Conservation (phyloP, 352 stramenopile species). For the Blastocystis sp. region DNA sequence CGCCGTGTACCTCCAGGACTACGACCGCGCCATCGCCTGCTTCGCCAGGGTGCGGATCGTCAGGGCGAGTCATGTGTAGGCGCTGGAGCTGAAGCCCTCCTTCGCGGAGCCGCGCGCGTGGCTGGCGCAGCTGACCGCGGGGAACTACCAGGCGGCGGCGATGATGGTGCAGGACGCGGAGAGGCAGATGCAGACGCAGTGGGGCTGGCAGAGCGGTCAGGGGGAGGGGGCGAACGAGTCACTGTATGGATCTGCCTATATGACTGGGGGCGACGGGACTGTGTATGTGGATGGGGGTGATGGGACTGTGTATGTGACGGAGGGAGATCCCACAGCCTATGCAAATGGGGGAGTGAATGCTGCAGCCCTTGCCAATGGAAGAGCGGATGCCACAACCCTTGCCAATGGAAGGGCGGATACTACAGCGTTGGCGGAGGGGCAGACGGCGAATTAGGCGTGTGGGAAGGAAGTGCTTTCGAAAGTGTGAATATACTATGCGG, state of each 20-base stretch:
- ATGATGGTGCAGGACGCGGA: not conserved
- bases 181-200: not conserved
- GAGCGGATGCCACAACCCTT: too few species aligned
- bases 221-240: not conserved
- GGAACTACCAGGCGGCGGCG: not conserved
- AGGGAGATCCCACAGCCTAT: too few species aligned
- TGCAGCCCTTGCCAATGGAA: too few species aligned
- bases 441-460: too few species aligned
- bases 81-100: conserved; percentile 57
- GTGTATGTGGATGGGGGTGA: not conserved
- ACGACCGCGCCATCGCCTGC: conserved; percentile 16
- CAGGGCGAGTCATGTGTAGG: conserved; percentile 5
- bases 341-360: too few species aligned
- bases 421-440: too few species aligned
- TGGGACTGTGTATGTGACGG: not conserved
- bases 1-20: conserved; percentile 23
- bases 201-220: too few species aligned
- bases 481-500: not conserved
- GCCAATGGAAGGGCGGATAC: too few species aligned
- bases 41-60: conserved; percentile 15
- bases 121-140: conserved; percentile 7
- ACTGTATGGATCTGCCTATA: too few species aligned
- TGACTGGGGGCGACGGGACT: too few species aligned
- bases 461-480: not conserved
- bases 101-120: conserved; percentile 44